These are phyloP conservation scores for Colletotrichum truncatum DNA, from an alignment of 2,329 filamentous ascomycete species.

Conservation along the genomic window DNA sequence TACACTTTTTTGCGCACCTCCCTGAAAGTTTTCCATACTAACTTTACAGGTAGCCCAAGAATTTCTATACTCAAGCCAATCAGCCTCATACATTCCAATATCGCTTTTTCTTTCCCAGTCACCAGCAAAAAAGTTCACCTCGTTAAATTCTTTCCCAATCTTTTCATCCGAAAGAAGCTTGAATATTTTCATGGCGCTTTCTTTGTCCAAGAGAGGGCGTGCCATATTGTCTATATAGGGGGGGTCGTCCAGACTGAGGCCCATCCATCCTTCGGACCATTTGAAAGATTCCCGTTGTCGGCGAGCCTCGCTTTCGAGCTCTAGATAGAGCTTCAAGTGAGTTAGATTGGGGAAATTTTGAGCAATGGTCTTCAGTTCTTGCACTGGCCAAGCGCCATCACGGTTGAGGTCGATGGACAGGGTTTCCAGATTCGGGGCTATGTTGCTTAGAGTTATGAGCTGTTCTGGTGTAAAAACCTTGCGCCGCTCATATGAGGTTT, in stretches of 20 bases:
- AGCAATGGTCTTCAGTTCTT: neutral
- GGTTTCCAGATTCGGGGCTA: neutral
- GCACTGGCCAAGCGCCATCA: neutral
- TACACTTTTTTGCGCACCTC: neutral
- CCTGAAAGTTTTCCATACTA: neutral
- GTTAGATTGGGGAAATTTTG: neutral
- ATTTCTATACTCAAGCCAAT: neutral
- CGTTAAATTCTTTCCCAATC: neutral
- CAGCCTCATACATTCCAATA: neutral
- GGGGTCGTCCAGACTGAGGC: neutral
- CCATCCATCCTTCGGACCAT: neutral
- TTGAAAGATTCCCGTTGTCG: neutral
- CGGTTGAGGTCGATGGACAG: conserved; percentile 1
- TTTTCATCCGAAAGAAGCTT: neutral
- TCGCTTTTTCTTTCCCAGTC: neutral
- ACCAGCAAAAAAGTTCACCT: neutral
- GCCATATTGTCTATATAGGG: neutral
- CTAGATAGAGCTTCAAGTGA: neutral
- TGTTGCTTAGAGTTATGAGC: neutral
- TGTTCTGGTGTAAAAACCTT: neutral
- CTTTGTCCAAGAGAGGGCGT: neutral
- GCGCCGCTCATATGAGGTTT: neutral
- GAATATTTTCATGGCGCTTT: neutral
- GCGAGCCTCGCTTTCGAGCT: neutral
- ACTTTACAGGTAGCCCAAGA: neutral